phyloP scores from a whole-genome alignment of 768 basidiomycete genomes.

The Pilatotrama ljubarskyi region DNA sequence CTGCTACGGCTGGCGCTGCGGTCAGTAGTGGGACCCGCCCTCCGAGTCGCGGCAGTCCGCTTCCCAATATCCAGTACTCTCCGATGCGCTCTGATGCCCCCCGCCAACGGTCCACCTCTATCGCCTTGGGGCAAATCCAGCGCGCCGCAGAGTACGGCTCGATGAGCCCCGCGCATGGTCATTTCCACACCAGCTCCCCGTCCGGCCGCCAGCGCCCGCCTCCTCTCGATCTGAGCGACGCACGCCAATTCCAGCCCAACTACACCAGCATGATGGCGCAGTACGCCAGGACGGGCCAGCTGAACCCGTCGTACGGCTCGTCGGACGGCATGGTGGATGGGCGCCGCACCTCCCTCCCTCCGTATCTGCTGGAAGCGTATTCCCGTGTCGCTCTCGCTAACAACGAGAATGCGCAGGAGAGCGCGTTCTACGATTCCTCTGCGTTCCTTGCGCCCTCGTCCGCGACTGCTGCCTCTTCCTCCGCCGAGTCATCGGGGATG shows the following conservation, averaged over 20 bases:
- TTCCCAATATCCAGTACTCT: neutral
- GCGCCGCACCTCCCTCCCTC: conserved; percentile 18
- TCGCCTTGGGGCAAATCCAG: neutral
- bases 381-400: conserved; percentile 9
- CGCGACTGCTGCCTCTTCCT: neutral
- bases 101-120: neutral
- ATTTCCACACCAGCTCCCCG: neutral
- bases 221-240: conserved; percentile 12
- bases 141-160: neutral
- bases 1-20: neutral
- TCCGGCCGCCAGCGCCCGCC: conserved; percentile 18
- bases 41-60: neutral
- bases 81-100: neutral
- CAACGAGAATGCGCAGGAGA: neutral
- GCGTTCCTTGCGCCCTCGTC: neutral
- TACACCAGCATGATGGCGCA: neutral
- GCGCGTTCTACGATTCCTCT: neutral
- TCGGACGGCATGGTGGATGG: neutral
- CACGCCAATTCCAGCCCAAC: conserved; percentile 3
- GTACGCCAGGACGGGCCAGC: neutral
- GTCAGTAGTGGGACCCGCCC: neutral
- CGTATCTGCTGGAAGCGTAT: conserved; percentile 22
- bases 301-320: neutral
- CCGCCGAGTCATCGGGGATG: conserved; percentile 6
- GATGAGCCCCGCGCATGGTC: neutral